Conservation (phyloP, 495 filamentous ascomycete genomes). For the Talaromyces wortmannii region DNA sequence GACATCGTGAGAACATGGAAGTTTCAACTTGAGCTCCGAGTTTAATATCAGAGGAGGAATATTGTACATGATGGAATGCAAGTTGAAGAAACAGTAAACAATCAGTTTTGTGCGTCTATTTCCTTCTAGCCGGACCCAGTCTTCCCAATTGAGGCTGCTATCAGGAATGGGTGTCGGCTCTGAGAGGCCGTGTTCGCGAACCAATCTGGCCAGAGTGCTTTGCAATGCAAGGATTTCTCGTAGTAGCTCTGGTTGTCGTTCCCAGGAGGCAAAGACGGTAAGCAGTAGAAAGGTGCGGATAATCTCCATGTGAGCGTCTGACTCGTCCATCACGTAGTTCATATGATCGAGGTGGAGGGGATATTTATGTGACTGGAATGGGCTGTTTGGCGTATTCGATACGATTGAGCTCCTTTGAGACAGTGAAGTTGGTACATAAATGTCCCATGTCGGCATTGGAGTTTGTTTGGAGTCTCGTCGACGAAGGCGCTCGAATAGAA, state of each 20-base stretch:
- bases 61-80: slow-evolving; percentile 49
- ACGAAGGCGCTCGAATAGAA: slow-evolving; percentile 39
- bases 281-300: slow-evolving; percentile 41
- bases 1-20: slow-evolving; percentile 43
- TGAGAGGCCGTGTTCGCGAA: slow-evolving; percentile 40
- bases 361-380: slow-evolving; percentile 29
- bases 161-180: slow-evolving; percentile 24
- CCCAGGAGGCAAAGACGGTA: slow-evolving; percentile 48
- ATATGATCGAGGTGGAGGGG: slow-evolving; percentile 25
- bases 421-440: slow-evolving; percentile 27
- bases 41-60: slow-evolving; percentile 46
- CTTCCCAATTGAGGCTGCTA: slow-evolving; percentile 35
- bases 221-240: slow-evolving; percentile 43
- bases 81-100: slow-evolving; percentile 49
- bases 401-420: slow-evolving; percentile 33
- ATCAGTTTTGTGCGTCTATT: slow-evolving; percentile 44
- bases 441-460: slow-evolving; percentile 35
- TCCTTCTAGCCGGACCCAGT: slow-evolving; percentile 42
- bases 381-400: slow-evolving; percentile 32
- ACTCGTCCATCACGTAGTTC: slow-evolving; percentile 34
- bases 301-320: slow-evolving; percentile 44
- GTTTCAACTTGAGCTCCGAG: slow-evolving; percentile 40
- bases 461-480: slow-evolving; percentile 39
- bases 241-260: slow-evolving; percentile 40
- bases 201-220: slow-evolving; percentile 41